Evolutionary conservation across 2,329 filamentous ascomycete genomes (phyloP), one percentile per base, ranked within the genome.

Genomic region (Pestalotiopsis sp.): DNA sequence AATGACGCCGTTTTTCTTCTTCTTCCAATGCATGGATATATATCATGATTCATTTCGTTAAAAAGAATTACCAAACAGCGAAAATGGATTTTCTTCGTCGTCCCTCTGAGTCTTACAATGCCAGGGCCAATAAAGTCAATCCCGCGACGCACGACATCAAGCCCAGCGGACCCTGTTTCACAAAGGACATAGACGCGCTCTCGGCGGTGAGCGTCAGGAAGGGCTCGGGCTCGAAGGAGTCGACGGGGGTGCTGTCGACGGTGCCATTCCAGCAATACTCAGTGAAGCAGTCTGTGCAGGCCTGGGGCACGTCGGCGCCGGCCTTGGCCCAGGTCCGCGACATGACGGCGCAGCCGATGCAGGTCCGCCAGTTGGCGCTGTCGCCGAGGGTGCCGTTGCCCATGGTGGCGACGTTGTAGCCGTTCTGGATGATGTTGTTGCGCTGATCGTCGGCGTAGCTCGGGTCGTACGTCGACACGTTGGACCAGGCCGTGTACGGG

Each of bases 261-360:
- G 88, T 92, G n/a, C 96, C 96, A 77, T 98, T 88, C 96, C 96
- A 99, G 86, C 96, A 99, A 82, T 98, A 98, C 22, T 83, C 80
- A 13, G 83, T 72, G 79, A 98, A 98, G 82, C 96, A 99, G 63
- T 85, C 75, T 57, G 81, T 83, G 82, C 96, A 99, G 10, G 88
- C 88, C 0, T 86, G 83, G 0, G 95, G 95, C 1, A 94, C 85
- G 0, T 81, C 70, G 0, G 91, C 91, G 20, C 85, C 84, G 0
- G 93, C 95, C 63, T 93, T 87, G 69, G 89, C 84, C 71, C 96
- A 87, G 72, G 91, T 94, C 69, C 95, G 88, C 65, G 87, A 88
- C 17, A 98, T 85, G 52, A 97, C 90, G 4, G 95, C 96, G 79
- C 96, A 99, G 24, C 91, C 94, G 4, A 97, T 91, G 73, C 95